phyloP scores from a whole-genome alignment of 257 asterid species.

The Osmanthus fragrans region DNA sequence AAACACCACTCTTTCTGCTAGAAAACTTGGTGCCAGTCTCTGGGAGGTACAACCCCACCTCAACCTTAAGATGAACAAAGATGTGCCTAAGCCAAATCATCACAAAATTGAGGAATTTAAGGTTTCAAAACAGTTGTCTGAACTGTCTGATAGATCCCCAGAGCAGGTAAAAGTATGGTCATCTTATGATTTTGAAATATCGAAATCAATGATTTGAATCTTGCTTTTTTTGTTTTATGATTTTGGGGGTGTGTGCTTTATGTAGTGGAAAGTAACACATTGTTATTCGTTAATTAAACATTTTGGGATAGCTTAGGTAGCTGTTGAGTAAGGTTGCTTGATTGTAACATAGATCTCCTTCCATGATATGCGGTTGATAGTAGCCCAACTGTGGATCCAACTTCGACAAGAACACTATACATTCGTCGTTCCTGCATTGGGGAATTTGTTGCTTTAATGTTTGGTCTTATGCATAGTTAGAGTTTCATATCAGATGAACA shows the following conservation, averaged over 20 bases:
- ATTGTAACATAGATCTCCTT: neutral
- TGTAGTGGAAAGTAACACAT: neutral
- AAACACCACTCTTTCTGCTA: constrained; percentile 55
- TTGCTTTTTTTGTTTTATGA: neutral
- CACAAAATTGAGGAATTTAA: constrained; percentile 26
- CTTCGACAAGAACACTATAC: too few species aligned
- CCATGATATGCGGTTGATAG: neutral
- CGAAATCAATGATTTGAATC: neutral
- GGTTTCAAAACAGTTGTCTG: constrained; percentile 20
- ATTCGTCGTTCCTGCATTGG: neutral
- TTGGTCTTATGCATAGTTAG: neutral
- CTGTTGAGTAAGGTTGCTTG: neutral
- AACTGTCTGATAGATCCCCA: constrained; percentile 22
- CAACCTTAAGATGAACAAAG: constrained; percentile 33
- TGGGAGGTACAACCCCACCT: constrained; percentile 66
- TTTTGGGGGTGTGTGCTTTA: neutral
- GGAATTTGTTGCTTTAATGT: neutral
- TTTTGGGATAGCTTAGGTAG: neutral
- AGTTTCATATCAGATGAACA: too few species aligned
- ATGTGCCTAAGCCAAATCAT: constrained; percentile 25
- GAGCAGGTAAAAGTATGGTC: constrained; percentile 38
- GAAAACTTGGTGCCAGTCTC: constrained; percentile 75
- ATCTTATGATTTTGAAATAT: neutral
- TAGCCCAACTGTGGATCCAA: too few species aligned
- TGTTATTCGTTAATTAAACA: neutral